These are phyloP conservation scores for Albizia julibrissin DNA, from an alignment of 306 rosid genomes.

Conservation along the genomic window DNA sequence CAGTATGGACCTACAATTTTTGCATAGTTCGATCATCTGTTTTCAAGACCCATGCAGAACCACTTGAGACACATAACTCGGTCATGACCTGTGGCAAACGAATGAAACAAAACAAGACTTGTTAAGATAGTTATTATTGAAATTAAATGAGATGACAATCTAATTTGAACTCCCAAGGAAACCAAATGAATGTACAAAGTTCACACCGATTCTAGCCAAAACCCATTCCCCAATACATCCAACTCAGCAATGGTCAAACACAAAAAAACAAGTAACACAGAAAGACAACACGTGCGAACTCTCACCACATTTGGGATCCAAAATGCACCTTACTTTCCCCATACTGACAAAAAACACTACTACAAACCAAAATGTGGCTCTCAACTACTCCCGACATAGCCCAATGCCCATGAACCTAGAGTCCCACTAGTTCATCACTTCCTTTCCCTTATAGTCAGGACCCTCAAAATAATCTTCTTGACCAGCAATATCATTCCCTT, in stretches of 20 bases:
- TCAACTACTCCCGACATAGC: not conserved
- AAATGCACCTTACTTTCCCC: not conserved
- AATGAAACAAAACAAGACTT: not conserved
- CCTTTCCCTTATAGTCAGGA: not conserved
- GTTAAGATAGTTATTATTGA: not conserved
- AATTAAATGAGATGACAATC: not conserved
- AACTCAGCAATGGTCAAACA: not conserved
- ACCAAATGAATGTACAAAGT: not conserved
- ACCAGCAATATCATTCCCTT: not conserved
- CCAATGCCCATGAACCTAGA: not conserved
- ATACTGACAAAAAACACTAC: not conserved
- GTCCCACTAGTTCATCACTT: not conserved
- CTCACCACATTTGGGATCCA: not conserved
- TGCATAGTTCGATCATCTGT: conserved; percentile 58
- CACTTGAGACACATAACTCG: conserved; percentile 68
- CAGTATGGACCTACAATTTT: conserved; percentile 26
- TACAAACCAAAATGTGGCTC: not conserved
- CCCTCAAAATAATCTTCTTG: not conserved
- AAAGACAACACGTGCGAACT: not conserved
- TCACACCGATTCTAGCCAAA: not conserved
- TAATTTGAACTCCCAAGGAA: not conserved
- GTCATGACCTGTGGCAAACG: conserved; percentile 61
- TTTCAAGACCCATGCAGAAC: conserved; percentile 72
- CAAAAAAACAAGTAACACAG: not conserved
- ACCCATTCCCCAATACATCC: not conserved